Conservation (phyloP, 2,329 filamentous ascomycete species). For the Monosporascus sp. region DNA sequence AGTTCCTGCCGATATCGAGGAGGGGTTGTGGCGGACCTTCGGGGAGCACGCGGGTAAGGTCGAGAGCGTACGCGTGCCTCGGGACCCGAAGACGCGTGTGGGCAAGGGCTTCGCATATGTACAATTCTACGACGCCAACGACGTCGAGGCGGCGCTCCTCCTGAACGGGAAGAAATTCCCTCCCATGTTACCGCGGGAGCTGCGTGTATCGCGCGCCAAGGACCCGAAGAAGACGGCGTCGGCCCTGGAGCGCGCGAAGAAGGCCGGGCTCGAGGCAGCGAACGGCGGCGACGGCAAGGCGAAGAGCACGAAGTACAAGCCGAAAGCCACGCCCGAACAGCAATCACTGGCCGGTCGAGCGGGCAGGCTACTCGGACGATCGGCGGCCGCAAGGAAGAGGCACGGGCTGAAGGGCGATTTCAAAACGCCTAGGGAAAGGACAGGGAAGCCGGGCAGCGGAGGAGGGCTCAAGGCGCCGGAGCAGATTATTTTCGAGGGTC, state of each 20-base stretch:
- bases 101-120: conserved; percentile 98
- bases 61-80: conserved; percentile 87
- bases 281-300: conserved; percentile 23
- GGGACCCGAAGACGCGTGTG: conserved; percentile 84
- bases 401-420: conserved; percentile 24
- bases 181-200: conserved; percentile 81
- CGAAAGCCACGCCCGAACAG: conserved; percentile 65
- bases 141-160: conserved; percentile 85
- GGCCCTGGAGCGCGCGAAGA: conserved; percentile 44
- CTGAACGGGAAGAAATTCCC: conserved; percentile 89
- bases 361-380: conserved; percentile 65
- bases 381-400: conserved; percentile 50
- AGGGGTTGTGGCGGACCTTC: conserved; percentile 85
- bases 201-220: conserved; percentile 84
- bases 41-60: conserved; percentile 68
- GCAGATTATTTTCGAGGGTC: conserved; percentile 74
- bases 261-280: conserved; percentile 27
- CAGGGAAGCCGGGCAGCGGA: conserved; percentile 4
- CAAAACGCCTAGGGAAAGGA: conserved; percentile 17
- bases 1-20: conserved; percentile 78
- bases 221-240: conserved; percentile 56
- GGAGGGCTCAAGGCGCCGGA: conserved; percentile 54
- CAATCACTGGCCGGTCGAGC: conserved; percentile 69
- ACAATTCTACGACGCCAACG: conserved; percentile 84
- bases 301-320: conserved; percentile 53